Evolutionary conservation across 176 grass and related monocot species (phyloP).

Genomic region (Avena sativa): DNA sequence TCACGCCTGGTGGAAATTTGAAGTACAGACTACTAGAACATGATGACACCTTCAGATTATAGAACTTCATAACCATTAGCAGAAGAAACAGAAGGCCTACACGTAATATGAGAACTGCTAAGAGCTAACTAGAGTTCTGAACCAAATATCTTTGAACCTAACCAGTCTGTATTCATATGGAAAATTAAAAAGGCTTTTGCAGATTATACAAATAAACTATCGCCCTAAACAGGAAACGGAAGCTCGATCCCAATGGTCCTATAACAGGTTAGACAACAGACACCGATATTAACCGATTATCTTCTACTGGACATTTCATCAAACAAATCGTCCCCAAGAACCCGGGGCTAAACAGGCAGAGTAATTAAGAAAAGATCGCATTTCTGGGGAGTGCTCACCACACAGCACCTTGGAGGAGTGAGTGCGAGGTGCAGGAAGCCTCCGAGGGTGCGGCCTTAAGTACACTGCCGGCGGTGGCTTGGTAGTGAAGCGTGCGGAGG

Average conservation of each 20-base stretch:
- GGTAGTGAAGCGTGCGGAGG: conserved; percentile 33
- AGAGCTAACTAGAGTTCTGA: background rate
- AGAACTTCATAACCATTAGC: background rate
- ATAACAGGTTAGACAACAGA: background rate
- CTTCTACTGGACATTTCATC: background rate
- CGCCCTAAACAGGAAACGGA: background rate
- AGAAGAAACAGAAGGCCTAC: background rate
- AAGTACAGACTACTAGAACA: background rate
- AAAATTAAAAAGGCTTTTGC: background rate
- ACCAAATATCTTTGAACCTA: background rate
- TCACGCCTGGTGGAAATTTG: background rate
- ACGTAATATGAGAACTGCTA: background rate
- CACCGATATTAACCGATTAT: background rate
- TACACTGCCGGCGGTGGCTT: conserved; percentile 52
- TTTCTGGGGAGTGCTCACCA: conserved; percentile 31
- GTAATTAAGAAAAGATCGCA: background rate
- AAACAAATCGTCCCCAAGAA: background rate
- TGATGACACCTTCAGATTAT: background rate
- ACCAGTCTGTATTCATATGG: background rate
- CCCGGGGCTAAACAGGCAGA: background rate
- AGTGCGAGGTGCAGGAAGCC: background rate
- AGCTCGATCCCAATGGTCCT: background rate
- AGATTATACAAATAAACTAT: background rate
- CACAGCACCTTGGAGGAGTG: background rate
- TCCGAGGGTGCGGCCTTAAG: conserved; percentile 25